These are phyloP conservation scores for Vigna trinervia DNA, from an alignment of 306 rosid species.

Conservation along the genomic window DNA sequence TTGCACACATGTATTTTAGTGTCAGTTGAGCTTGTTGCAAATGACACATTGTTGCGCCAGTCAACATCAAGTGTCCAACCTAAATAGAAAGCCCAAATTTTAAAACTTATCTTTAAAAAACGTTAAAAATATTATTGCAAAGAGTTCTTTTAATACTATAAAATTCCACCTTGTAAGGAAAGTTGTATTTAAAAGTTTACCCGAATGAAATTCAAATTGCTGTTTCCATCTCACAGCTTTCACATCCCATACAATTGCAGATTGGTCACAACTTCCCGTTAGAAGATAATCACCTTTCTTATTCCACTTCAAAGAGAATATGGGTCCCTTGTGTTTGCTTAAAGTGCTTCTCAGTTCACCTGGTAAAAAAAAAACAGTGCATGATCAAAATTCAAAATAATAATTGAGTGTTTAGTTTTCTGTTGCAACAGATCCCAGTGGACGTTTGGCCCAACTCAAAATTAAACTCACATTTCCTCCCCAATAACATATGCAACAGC, in stretches of 20 bases:
- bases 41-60: conserved; percentile 88
- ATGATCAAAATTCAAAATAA: conserved; percentile 13
- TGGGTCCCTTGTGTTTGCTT: conserved; percentile 88
- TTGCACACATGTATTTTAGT: conserved; percentile 86
- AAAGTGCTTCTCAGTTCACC: conserved; percentile 84
- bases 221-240: conserved; percentile 86
- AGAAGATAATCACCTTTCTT: conserved; percentile 94
- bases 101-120: background rate
- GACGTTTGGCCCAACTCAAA: background rate
- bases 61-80: conserved; percentile 97
- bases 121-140: conserved; percentile 26
- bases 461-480: background rate
- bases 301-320: conserved; percentile 94
- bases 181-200: conserved; percentile 38
- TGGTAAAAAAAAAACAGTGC: conserved; percentile 45
- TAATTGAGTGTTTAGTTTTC: background rate
- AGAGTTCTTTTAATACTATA: background rate
- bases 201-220: conserved; percentile 91
- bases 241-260: conserved; percentile 96
- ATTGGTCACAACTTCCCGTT: conserved; percentile 92
- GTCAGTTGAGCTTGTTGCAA: conserved; percentile 92
- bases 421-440: background rate
- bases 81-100: conserved; percentile 49
- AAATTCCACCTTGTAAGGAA: conserved; percentile 12
- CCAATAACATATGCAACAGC: background rate